phyloP scores from a whole-genome alignment of 2,329 filamentous ascomycete species.

The Ascochyta pisi region DNA sequence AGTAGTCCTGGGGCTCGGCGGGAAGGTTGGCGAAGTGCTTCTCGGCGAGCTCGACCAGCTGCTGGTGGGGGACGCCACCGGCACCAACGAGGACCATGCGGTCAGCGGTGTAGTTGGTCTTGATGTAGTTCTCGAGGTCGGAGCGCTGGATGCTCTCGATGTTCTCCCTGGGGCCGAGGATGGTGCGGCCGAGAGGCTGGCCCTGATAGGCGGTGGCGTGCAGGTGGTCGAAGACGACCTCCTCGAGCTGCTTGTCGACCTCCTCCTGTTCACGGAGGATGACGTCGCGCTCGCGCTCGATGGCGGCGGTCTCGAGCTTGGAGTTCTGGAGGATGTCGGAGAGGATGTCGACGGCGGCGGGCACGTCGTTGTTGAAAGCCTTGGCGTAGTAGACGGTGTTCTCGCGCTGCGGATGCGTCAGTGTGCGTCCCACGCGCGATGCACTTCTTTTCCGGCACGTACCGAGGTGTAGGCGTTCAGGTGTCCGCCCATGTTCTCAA shows the following conservation, averaged over 20 bases:
- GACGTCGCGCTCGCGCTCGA: constrained; percentile 97
- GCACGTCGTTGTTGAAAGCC: constrained; percentile 97
- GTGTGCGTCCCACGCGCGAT: constrained; percentile 18
- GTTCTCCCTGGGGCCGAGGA: constrained; percentile 97
- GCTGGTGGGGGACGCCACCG: constrained; percentile 89
- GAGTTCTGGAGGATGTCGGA: constrained; percentile 99
- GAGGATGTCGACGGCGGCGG: constrained; percentile 95
- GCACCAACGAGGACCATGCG: constrained; percentile 98
- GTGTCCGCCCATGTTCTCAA: constrained; percentile 99
- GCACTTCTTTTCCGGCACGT: constrained; percentile 48
- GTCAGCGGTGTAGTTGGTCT: constrained; percentile 99
- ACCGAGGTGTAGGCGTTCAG: constrained; percentile 99
- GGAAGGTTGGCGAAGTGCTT: constrained; percentile 89
- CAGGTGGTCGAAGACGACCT: constrained; percentile 98
- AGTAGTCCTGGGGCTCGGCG: constrained; percentile 74
- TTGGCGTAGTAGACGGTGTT: constrained; percentile 99
- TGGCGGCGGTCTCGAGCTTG: constrained; percentile 90
- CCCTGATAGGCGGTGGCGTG: constrained; percentile 97
- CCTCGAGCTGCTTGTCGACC: constrained; percentile 99
- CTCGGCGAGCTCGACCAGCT: constrained; percentile 95
- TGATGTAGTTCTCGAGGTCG: constrained; percentile 95
- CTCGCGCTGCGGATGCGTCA: constrained; percentile 72
- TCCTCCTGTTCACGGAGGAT: constrained; percentile 99
- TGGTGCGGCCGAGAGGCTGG: constrained; percentile 95
- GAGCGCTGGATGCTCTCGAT: constrained; percentile 93